These are phyloP conservation scores for Ajuga chamaepitys DNA, from an alignment of 257 asterid genomes.

Conservation along the genomic window DNA sequence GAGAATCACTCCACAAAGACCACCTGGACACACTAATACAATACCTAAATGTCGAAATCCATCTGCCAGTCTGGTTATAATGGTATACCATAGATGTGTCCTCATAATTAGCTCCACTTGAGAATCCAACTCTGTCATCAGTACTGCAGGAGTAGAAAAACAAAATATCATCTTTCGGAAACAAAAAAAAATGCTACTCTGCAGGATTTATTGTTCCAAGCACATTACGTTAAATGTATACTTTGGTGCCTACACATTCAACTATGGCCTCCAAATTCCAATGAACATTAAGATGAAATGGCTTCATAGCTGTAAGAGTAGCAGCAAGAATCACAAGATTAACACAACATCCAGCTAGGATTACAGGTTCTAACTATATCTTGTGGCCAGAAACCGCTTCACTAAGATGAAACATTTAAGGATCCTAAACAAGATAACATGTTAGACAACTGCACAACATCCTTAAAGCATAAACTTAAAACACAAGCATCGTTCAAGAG, in stretches of 20 bases:
- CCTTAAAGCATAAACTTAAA: neutral
- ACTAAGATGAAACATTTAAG: neutral
- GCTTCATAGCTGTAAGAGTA: neutral
- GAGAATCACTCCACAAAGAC: neutral
- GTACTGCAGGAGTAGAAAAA: conserved; percentile 34
- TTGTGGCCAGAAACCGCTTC: neutral
- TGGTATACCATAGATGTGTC: conserved; percentile 53
- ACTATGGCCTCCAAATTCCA: neutral
- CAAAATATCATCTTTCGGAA: conserved; percentile 1
- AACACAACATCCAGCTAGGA: neutral
- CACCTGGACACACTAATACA: neutral
- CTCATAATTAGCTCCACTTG: conserved; percentile 64
- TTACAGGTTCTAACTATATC: neutral
- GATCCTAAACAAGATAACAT: neutral
- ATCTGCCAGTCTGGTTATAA: conserved; percentile 59
- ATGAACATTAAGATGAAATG: neutral
- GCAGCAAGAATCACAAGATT: neutral
- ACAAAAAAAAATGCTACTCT: neutral
- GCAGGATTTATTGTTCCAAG: neutral
- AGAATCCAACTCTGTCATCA: conserved; percentile 62
- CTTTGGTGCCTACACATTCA: neutral
- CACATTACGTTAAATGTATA: neutral
- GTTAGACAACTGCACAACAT: neutral
- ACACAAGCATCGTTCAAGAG: neutral
- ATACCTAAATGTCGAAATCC: conserved; percentile 80